These are phyloP conservation scores for Phytophthora melonis DNA, from an alignment of 352 stramenopile genomes.

Conservation along the genomic window DNA sequence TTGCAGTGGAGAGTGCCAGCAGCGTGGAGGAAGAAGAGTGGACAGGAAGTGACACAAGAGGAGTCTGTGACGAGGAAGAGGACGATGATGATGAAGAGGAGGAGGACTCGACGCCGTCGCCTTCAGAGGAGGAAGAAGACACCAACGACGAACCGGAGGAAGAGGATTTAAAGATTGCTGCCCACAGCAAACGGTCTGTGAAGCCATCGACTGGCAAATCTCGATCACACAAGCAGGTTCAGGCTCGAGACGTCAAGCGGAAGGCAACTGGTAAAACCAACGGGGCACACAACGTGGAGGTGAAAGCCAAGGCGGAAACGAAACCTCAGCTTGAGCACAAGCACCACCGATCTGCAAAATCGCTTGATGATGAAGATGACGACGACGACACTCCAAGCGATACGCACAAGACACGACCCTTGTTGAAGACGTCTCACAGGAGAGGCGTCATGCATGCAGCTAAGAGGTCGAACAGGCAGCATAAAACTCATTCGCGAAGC, in stretches of 20 bases:
- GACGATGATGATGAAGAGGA: conserved; percentile 20
- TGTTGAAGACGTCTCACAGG: conserved; percentile 37
- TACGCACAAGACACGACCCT: conserved; percentile 26
- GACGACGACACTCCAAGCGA: neutral
- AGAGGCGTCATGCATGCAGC: conserved; percentile 19
- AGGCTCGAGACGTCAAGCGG: conserved; percentile 13
- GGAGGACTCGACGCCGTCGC: neutral
- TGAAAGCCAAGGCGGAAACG: neutral
- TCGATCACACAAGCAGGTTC: neutral
- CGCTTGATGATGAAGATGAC: neutral
- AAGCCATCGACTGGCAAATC: conserved; percentile 11
- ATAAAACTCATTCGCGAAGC: neutral
- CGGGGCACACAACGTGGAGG: neutral
- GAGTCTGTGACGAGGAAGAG: conserved; percentile 35
- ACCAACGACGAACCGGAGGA: conserved; percentile 21
- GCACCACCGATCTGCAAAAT: neutral
- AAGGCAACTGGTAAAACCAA: conserved; percentile 20
- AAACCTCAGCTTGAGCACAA: neutral
- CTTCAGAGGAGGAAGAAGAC: conserved; percentile 12
- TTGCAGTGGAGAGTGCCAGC: conserved; percentile 11
- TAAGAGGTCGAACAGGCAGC: conserved; percentile 7
- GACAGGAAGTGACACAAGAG: conserved; percentile 19
- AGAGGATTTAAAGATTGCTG: conserved; percentile 10
- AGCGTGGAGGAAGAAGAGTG: conserved; percentile 33
- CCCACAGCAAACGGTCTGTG: conserved; percentile 4